These are phyloP conservation scores for Trametes meyenii DNA, from an alignment of 768 basidiomycete species.

Conservation along the genomic window DNA sequence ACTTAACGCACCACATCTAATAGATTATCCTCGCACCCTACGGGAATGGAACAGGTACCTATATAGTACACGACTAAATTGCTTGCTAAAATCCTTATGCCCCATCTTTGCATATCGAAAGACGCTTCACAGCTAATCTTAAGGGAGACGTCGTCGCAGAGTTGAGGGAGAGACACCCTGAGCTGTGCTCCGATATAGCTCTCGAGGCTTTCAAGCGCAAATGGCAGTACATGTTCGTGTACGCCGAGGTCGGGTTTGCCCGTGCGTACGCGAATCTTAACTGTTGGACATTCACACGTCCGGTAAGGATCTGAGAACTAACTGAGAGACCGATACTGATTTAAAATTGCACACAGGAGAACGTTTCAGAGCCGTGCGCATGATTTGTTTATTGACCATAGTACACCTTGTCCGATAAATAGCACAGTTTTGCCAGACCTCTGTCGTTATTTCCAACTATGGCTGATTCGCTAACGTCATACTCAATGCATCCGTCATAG, in stretches of 20 bases:
- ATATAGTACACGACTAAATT: neutral
- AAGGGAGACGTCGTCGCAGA: constrained; percentile 50
- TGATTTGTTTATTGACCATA: too few species aligned
- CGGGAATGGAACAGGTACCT: constrained; percentile 43
- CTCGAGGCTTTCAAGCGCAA: constrained; percentile 73
- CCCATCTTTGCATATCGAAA: neutral
- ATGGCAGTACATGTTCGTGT: constrained; percentile 80
- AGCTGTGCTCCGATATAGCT: constrained; percentile 49
- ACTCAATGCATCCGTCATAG: too few species aligned
- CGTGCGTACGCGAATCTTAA: constrained; percentile 78
- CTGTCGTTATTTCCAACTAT: too few species aligned
- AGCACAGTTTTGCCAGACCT: too few species aligned
- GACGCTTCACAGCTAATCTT: constrained; percentile 45
- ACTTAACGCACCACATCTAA: too few species aligned
- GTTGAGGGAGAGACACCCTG: constrained; percentile 56
- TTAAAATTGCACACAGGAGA: too few species aligned
- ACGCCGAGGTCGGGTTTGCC: constrained; percentile 76
- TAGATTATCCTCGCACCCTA: constrained; percentile 28
- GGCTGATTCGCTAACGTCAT: too few species aligned
- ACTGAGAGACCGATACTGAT: too few species aligned
- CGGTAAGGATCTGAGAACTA: constrained; percentile 38
- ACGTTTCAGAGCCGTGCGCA: too few species aligned
- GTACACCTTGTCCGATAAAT: too few species aligned
- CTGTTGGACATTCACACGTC: constrained; percentile 72
- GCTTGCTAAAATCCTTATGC: neutral